A percentile compares a stretch with the other conserved stretches of the same genome.
Evolutionary conservation across 192 early-diverging fungal species (phyloP).

Genomic region (Physocladia obscura): DNA sequence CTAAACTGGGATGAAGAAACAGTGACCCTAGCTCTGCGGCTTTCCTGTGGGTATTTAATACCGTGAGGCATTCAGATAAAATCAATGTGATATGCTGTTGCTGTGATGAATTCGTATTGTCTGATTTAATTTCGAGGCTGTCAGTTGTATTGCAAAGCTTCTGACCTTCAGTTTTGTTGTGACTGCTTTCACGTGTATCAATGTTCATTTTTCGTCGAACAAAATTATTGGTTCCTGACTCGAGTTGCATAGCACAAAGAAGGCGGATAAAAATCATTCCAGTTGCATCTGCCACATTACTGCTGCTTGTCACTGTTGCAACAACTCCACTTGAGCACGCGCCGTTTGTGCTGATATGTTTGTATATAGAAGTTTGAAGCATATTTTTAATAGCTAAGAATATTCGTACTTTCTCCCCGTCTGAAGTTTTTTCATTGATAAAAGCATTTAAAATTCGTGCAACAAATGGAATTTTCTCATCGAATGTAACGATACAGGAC

Average conservation of each 20-base stretch:
- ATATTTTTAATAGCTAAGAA: conserved; percentile 33
- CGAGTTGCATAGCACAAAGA: conserved; percentile 21
- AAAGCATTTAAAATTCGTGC: conserved; percentile 35
- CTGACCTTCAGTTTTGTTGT: background rate
- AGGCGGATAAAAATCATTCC: conserved; percentile 30
- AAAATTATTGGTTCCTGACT: background rate
- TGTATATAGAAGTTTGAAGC: too few species aligned
- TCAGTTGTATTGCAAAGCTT: background rate
- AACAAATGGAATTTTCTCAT: conserved; percentile 35
- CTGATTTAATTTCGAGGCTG: too few species aligned
- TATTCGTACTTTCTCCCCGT: conserved; percentile 32
- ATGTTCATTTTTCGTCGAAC: too few species aligned
- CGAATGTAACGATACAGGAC: background rate
- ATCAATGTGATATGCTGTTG: conserved; percentile 36
- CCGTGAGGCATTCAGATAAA: conserved; percentile 45
- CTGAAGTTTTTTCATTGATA: conserved; percentile 23
- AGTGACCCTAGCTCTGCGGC: conserved; percentile 13
- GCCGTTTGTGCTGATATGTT: background rate
- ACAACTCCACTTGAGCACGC: background rate
- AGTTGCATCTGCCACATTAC: background rate
- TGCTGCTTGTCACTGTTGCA: background rate
- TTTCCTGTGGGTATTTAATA: conserved; percentile 39
- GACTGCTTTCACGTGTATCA: too few species aligned
- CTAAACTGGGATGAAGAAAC: background rate
- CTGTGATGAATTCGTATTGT: too few species aligned